Evolutionary conservation across 495 filamentous ascomycete species (phyloP), one percentile per base, ranked within the genome.

Genomic region (Lophiotrema nucula): DNA sequence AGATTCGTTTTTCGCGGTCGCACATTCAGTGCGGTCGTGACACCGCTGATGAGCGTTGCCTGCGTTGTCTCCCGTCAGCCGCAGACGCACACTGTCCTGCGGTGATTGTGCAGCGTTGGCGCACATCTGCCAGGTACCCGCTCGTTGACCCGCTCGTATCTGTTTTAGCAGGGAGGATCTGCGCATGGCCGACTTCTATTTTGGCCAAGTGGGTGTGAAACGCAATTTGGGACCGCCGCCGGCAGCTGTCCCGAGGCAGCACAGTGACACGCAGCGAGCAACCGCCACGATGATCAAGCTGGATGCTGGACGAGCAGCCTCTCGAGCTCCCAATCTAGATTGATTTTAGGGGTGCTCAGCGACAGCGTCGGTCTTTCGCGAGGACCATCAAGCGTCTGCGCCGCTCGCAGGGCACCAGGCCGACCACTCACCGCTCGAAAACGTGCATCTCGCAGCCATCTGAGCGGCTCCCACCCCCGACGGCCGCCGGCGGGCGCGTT

Each of bases 101-200:
- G 15, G 23, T 33, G 47, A 31, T 38, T 25, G 49, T 27, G 28
- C 42, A 48, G 2, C 50, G 38, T 24, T 8, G 31, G n/a, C 8
- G 39, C 19, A 21, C 24, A 15, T 19, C 51, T 62, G 58, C 52
- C 52, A 56, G 58, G 58, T 62, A 62, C 58, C 58, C 58, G 58
- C 58, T 15, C 44, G 44, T 11, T 6, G 4, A 47, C 43, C 28
- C 2, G 26, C 46, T 44, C 27, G 39, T 27, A 59, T 59, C 25
- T 39, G 47, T 28, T 54, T 47, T 53, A 35, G 41, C 49, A 60
- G 43, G 57, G 57, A 53, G 57, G 57, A 56, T 62, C 51, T 43
- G 43, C 58, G 45, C 58, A 60, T n/a, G 58, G 41, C 43, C 10
- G 33, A 11, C 26, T 55, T 44, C 52, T 50, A 56, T 62, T 56